A percentile compares a stretch with the other conserved stretches of the same genome.
Conservation (phyloP, 1,284 basidiomycete species). For the Melampsora americana region DNA sequence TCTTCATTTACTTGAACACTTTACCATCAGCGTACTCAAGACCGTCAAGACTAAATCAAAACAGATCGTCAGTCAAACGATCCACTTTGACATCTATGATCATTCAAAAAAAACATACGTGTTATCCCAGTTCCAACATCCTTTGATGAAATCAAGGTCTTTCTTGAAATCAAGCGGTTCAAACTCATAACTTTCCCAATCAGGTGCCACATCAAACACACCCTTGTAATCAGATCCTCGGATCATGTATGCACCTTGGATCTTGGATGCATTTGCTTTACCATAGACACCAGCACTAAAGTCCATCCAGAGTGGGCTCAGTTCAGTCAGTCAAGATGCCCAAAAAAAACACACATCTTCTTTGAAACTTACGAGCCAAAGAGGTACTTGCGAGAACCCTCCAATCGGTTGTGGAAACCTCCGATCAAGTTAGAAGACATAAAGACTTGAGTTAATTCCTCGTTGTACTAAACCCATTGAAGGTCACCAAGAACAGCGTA, state of each 20-base stretch:
- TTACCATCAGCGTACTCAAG: slow-evolving; percentile 43
- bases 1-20: slow-evolving; percentile 34
- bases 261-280: slow-evolving; percentile 52
- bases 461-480: slow-evolving; percentile 21
- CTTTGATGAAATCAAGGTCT: slow-evolving; percentile 53
- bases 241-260: slow-evolving; percentile 52
- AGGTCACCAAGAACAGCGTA: neutral
- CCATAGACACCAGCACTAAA: slow-evolving; percentile 53
- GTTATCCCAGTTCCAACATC: slow-evolving; percentile 54
- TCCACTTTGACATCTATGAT: slow-evolving; percentile 48
- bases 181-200: slow-evolving; percentile 53
- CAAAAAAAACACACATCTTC: neutral
- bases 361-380: slow-evolving; percentile 48
- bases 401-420: slow-evolving; percentile 54
- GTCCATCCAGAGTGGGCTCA: neutral
- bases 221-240: slow-evolving; percentile 52
- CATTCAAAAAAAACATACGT: slow-evolving; percentile 52
- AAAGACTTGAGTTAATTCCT: slow-evolving; percentile 53
- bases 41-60: slow-evolving; percentile 33
- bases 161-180: slow-evolving; percentile 51
- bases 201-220: slow-evolving; percentile 53
- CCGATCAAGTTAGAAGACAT: slow-evolving; percentile 52
- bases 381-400: slow-evolving; percentile 54
- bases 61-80: neutral
- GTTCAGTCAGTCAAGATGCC: neutral